phyloP scores from a whole-genome alignment of 2,329 filamentous ascomycete genomes.

The Alternaria rosae region DNA sequence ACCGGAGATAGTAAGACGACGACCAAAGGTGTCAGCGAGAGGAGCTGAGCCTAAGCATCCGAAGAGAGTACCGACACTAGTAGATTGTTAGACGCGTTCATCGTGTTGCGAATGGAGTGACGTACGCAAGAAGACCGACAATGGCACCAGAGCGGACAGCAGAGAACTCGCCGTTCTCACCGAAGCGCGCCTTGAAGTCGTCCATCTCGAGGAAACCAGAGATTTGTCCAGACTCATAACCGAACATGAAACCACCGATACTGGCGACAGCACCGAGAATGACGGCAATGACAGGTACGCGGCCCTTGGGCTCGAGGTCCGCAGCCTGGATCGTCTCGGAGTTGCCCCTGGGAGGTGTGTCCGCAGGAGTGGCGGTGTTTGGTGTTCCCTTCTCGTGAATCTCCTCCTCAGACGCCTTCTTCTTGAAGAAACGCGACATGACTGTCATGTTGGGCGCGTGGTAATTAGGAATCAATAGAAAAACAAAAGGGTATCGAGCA shows the following conservation, averaged over 20 bases:
- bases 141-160: slow-evolving; percentile 46
- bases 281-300: slow-evolving; percentile 37
- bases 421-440: slow-evolving; percentile 36
- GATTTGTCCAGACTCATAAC: slow-evolving; percentile 27
- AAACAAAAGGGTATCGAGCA: slow-evolving; percentile 4
- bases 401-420: slow-evolving; percentile 21
- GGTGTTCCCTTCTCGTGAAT: slow-evolving; percentile 37
- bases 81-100: slow-evolving; percentile 9
- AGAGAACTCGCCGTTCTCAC: slow-evolving; percentile 43
- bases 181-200: slow-evolving; percentile 44
- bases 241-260: slow-evolving; percentile 49
- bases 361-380: slow-evolving; percentile 30
- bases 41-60: slow-evolving; percentile 68
- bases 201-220: slow-evolving; percentile 45
- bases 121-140: slow-evolving; percentile 47
- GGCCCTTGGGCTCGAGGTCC: slow-evolving; percentile 28
- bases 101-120: not conserved
- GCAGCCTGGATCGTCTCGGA: slow-evolving; percentile 19
- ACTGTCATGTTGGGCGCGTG: slow-evolving; percentile 5
- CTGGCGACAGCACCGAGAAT: slow-evolving; percentile 43
- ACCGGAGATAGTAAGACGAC: slow-evolving; percentile 66
- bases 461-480: slow-evolving; percentile 3
- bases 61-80: slow-evolving; percentile 72
- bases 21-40: slow-evolving; percentile 68
- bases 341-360: slow-evolving; percentile 34